Base-by-base conservation (phyloP, 2,329 filamentous ascomycete species). In the Calonectria leucothoes region DNA sequence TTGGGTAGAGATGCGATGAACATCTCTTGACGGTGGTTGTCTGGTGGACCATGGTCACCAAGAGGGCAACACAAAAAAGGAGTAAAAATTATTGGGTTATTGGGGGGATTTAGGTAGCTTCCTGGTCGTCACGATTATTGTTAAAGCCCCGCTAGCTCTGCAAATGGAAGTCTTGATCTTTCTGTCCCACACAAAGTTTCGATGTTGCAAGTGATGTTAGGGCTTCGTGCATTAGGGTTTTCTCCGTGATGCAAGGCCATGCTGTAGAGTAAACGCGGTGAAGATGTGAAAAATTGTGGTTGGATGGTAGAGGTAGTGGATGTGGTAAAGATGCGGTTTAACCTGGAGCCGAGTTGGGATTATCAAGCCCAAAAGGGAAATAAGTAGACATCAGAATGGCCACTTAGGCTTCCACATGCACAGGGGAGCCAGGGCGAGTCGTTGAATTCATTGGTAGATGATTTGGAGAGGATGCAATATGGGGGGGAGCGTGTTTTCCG, bases 161-260 rank as follows among this genome's bases (percentile, higher is more conserved):
- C 73, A 74, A 80, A 81, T 81, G 79, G 79, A 81, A 80, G 77
- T 77, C 68, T 73, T 76, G 35, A 71, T 81, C 78, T 77, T 79
- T 80, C 76, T 52, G 75, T 77, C 72, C 77, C 73, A 75, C 25
- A 72, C 25, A 31, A 69, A 37, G 65, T 57, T 61, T 39, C 20
- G 20, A 63, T 37, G 23, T 39, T 45, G 42, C 57, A 57, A 63
- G 70, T 72, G 69, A 70, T 23, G 11, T 39, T 29, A 55, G 35
- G 31, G 31, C 23, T 39, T 61, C 14, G 17, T 59, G 33, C 25
- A 33, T 67, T 51, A 67, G 64, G 48, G 57, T 35, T 61, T 29
- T 17, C 5, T 29, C 10, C 7, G 23, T 15, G 66, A 45, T 31
- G 42, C 42, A 51, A 51, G 27, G 37, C 33, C 20, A 25, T 29